These are phyloP conservation scores for Penicillium bovifimosum DNA, from an alignment of 495 filamentous ascomycete species.

Conservation along the genomic window DNA sequence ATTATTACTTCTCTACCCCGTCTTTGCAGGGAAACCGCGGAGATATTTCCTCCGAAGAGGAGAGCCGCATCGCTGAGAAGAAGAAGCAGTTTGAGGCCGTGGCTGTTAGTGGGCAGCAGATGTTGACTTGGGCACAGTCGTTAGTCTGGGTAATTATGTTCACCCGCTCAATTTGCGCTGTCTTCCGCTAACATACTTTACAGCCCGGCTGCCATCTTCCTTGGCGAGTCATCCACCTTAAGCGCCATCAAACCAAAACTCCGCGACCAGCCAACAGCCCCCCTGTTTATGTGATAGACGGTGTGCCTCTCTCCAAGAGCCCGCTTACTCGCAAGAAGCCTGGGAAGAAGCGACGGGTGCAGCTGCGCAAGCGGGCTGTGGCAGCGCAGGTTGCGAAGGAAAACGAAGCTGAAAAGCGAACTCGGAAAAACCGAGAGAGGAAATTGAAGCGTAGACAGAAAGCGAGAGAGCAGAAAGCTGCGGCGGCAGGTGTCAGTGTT, in stretches of 20 bases:
- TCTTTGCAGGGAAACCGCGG: constrained; percentile 17
- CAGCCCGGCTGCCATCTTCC: constrained; percentile 41
- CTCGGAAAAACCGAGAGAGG: constrained; percentile 41
- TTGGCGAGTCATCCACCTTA: constrained; percentile 40
- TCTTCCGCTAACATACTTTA: not conserved
- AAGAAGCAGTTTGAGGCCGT: constrained; percentile 36
- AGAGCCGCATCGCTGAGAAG: constrained; percentile 15
- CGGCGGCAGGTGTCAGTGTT: constrained; percentile 15
- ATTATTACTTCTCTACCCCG: constrained; percentile 39
- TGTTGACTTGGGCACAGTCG: constrained; percentile 31
- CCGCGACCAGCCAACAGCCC: constrained; percentile 22
- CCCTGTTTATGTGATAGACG: constrained; percentile 24
- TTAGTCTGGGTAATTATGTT: constrained; percentile 34
- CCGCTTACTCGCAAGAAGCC: constrained; percentile 41
- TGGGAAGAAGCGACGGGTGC: constrained; percentile 43
- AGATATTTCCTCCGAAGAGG: constrained; percentile 1
- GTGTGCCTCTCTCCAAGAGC: constrained; percentile 19
- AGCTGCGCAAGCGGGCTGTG: constrained; percentile 34
- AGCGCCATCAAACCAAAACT: constrained; percentile 35
- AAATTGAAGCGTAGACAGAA: constrained; percentile 45
- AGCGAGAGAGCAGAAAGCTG: constrained; percentile 40
- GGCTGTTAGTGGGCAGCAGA: constrained; percentile 36
- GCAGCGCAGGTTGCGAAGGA: constrained; percentile 30
- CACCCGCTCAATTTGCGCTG: not conserved
- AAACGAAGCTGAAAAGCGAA: constrained; percentile 42